phyloP scores from a whole-genome alignment of 2,329 filamentous ascomycete species.

The Remersonia thermophila region DNA sequence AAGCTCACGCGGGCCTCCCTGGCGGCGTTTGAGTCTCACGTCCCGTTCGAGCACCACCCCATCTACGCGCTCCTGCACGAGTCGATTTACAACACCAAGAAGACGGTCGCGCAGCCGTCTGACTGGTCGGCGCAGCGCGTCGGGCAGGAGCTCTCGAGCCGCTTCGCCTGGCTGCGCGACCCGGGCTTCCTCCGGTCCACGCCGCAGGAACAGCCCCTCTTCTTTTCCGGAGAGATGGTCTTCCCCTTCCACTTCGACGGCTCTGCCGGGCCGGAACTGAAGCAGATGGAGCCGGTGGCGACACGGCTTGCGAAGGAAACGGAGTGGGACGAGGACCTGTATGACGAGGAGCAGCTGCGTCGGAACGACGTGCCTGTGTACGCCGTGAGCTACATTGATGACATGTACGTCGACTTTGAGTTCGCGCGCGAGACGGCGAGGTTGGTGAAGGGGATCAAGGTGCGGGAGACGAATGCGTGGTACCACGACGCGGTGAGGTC shows the following conservation, averaged over 20 bases:
- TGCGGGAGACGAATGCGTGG: constrained; percentile 74
- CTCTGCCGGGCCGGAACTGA: constrained; percentile 55
- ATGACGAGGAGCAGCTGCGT: constrained; percentile 59
- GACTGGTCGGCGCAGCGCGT: constrained; percentile 9
- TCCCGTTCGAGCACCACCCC: constrained; percentile 61
- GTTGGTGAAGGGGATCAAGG: constrained; percentile 63
- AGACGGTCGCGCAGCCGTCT: background rate
- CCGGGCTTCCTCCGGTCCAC: constrained; percentile 25
- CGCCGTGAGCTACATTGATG: constrained; percentile 69
- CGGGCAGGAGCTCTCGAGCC: constrained; percentile 14
- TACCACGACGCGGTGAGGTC: constrained; percentile 74
- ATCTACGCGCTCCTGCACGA: constrained; percentile 85
- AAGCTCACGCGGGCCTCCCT: constrained; percentile 63
- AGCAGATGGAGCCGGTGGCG: constrained; percentile 54
- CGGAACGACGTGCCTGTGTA: constrained; percentile 78
- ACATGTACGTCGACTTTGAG: constrained; percentile 83
- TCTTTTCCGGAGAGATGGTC: constrained; percentile 88
- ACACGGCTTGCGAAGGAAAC: constrained; percentile 54
- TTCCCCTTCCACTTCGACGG: constrained; percentile 72
- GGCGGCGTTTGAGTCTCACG: constrained; percentile 51
- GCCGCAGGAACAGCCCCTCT: constrained; percentile 37
- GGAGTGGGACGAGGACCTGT: constrained; percentile 62
- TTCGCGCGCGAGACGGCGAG: constrained; percentile 61
- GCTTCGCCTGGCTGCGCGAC: constrained; percentile 39
- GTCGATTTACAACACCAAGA: constrained; percentile 66